These are phyloP conservation scores for Aspergillus proliferans DNA, from an alignment of 2,329 filamentous ascomycete genomes.

Conservation along the genomic window DNA sequence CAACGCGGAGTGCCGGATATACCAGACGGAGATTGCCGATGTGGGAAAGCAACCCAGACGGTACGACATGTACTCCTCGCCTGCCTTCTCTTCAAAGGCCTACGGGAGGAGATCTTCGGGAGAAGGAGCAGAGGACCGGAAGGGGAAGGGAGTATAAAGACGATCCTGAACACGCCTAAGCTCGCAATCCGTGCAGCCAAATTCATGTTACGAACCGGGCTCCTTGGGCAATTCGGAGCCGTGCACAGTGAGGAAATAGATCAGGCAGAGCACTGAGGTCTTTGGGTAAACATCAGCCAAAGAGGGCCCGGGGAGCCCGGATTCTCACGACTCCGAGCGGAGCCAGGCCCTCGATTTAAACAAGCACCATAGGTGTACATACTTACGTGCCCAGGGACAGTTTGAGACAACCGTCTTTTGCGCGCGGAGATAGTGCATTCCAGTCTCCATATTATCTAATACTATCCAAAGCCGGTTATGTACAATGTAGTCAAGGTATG, in stretches of 20 bases:
- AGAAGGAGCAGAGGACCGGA: constrained; percentile 2
- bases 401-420: no score
- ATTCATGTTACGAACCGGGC: constrained; percentile 9
- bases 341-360: background rate
- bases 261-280: no score
- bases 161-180: constrained; percentile 4
- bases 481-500: no score
- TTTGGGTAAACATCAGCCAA: no score
- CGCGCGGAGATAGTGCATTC: no score
- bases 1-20: no score
- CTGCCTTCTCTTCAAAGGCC: constrained; percentile 1
- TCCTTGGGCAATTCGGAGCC: constrained; percentile 4
- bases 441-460: no score
- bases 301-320: background rate
- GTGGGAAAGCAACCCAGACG: constrained; percentile 6
- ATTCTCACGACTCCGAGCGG: background rate
- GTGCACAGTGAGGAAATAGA: no score
- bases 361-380: background rate
- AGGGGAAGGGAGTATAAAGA: constrained; percentile 3
- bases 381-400: no score
- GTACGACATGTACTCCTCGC: constrained; percentile 4
- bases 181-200: constrained; percentile 5
- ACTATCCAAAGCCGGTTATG: no score
- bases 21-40: constrained; percentile 5
- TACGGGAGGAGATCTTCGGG: constrained; percentile 3